Percentiles rank a stretch among this genome's conserved stretches.
Evolutionary conservation across 352 stramenopile genomes (phyloP).

Genomic region (Globisporangium parvum): DNA sequence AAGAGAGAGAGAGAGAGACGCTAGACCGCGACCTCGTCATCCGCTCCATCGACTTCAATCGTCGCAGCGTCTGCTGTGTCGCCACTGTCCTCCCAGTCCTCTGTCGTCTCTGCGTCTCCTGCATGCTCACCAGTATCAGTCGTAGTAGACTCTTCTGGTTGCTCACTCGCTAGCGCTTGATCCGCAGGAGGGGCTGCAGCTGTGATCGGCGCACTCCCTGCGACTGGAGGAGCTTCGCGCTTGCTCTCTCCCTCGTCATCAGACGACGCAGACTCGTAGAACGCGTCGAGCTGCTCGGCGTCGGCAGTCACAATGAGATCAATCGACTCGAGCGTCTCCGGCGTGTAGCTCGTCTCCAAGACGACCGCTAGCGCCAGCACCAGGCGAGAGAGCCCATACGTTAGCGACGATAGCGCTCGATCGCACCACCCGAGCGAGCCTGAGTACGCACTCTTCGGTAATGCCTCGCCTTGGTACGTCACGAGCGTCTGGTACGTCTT

Average conservation of each 20-base stretch:
- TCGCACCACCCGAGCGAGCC: no score
- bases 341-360: conserved; percentile 7
- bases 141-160: no score
- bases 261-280: conserved; percentile 38
- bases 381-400: no score
- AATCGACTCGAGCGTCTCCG: conserved; percentile 63
- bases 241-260: conserved; percentile 16
- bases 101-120: no score
- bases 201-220: conserved; percentile 14
- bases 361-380: conserved; percentile 1
- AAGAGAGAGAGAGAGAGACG: not conserved
- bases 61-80: no score
- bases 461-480: conserved; percentile 37
- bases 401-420: no score
- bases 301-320: conserved; percentile 66
- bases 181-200: no score
- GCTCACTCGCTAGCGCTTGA: no score
- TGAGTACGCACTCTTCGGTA: conserved; percentile 13
- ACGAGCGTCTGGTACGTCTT: conserved; percentile 76
- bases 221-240: not conserved
- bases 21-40: conserved; percentile 12
- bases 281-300: conserved; percentile 51
- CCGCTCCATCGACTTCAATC: no score
- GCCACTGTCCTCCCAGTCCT: no score
- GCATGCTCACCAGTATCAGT: no score